Evolutionary conservation across 1,284 basidiomycete species (phyloP).

Genomic region (Wallemia ichthyophaga): DNA sequence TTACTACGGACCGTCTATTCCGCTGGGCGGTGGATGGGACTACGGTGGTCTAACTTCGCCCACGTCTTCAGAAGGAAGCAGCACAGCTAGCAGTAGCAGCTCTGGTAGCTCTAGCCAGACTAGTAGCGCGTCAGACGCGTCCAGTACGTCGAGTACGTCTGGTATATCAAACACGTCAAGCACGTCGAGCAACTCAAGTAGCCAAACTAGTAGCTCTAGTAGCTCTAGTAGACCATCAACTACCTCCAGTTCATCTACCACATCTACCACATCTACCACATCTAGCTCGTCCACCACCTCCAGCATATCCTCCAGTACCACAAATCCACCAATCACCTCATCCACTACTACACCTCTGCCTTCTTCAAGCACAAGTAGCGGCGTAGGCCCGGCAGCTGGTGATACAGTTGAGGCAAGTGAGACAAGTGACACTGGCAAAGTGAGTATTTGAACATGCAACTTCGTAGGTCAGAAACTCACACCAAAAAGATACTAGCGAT

Average conservation of each 20-base stretch:
- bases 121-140: neutral
- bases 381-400: no score
- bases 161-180: neutral
- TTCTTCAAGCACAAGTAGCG: no score
- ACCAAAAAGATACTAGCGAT: neutral
- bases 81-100: neutral
- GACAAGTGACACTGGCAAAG: neutral
- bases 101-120: neutral
- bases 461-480: no score
- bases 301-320: neutral
- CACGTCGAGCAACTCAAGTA: neutral
- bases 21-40: neutral
- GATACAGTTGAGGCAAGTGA: neutral
- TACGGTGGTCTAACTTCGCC: neutral
- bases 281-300: neutral
- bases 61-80: neutral
- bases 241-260: neutral
- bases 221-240: neutral
- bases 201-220: neutral
- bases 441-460: no score
- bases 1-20: conserved; percentile 1
- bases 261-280: neutral
- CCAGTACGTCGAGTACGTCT: neutral
- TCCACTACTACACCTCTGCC: no score
- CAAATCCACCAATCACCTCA: neutral